phyloP scores from a whole-genome alignment of 2,329 filamentous ascomycete species.

The Penicillium sp. region DNA sequence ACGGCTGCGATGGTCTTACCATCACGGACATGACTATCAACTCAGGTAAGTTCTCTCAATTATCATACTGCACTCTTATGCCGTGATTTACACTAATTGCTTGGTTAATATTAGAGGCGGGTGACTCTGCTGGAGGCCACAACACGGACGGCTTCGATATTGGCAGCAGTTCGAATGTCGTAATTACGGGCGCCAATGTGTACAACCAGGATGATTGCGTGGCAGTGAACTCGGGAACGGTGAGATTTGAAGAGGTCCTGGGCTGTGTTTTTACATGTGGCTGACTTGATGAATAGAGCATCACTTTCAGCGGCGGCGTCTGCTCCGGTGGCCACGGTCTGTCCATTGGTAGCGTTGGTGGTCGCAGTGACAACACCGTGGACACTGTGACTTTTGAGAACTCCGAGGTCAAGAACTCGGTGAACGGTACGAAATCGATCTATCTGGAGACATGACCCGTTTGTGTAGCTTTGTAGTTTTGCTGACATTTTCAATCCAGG shows the following conservation, averaged over 20 bases:
- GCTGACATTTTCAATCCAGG: conserved; percentile 11
- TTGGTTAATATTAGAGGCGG: conserved; percentile 40
- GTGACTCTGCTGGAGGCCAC: conserved; percentile 49
- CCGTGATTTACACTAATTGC: background rate
- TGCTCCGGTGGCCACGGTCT: conserved; percentile 45
- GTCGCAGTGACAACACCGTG: conserved; percentile 56
- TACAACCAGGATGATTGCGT: conserved; percentile 66
- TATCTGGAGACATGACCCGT: too few relatives aligned
- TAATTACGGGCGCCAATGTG: conserved; percentile 56
- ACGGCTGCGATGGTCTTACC: conserved; percentile 52
- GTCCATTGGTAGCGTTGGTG: conserved; percentile 45
- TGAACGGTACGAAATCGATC: conserved; percentile 22
- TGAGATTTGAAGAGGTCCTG: conserved; percentile 4
- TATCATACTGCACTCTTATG: background rate
- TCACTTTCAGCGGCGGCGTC: conserved; percentile 49
- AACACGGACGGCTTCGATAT: conserved; percentile 66
- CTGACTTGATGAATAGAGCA: conserved; percentile 34
- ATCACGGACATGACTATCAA: conserved; percentile 59
- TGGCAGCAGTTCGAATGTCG: conserved; percentile 51
- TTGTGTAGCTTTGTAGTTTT: too few relatives aligned
- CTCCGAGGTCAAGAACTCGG: conserved; percentile 50
- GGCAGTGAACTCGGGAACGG: conserved; percentile 56
- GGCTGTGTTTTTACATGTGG: background rate
- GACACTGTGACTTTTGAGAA: conserved; percentile 53
- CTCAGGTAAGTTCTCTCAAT: background rate